Evolutionary conservation across 805 yeast genomes (phyloP).

Genomic region (Teunomyces tritomae): DNA sequence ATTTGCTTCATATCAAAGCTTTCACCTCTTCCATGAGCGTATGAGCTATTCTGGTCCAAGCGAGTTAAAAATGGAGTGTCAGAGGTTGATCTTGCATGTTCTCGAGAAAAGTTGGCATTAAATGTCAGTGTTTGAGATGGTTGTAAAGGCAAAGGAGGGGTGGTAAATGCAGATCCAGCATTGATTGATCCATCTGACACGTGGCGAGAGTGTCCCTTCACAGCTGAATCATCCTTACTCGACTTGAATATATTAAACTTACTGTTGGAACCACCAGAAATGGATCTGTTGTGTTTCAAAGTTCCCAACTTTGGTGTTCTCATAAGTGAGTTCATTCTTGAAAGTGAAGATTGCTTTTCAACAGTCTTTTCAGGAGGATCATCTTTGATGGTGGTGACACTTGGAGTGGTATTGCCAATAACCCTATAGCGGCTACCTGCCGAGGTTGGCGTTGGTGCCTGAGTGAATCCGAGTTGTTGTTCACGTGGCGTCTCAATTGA

Average conservation of each 20-base stretch:
- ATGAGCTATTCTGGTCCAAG: conserved; percentile 11
- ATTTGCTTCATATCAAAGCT: conserved; percentile 35
- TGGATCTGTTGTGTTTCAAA: conserved; percentile 40
- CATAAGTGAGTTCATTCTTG: conserved; percentile 29
- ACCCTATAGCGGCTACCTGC: conserved; percentile 5
- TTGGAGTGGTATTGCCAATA: conserved; percentile 19
- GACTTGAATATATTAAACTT: conserved; percentile 36
- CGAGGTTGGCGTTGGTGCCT: conserved; percentile 1
- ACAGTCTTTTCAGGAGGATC: background rate
- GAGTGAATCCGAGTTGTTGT: background rate
- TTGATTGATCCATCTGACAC: conserved; percentile 39
- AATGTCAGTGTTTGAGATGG: conserved; percentile 15
- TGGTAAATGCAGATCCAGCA: conserved; percentile 33
- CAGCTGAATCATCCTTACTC: conserved; percentile 15
- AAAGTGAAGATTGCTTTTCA: conserved; percentile 8
- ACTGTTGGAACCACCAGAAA: conserved; percentile 28
- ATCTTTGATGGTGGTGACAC: conserved; percentile 32
- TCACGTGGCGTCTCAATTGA: conserved; percentile 3
- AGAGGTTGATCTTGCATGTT: conserved; percentile 43
- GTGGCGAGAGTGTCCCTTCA: conserved; percentile 36
- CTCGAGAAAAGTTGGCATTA: conserved; percentile 10
- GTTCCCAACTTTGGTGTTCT: conserved; percentile 30
- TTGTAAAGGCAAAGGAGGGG: conserved; percentile 44
- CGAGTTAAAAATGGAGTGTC: conserved; percentile 35
- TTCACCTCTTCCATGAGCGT: conserved; percentile 15